Evolutionary conservation across 2,329 filamentous ascomycete genomes (phyloP).

Genomic region (Cryphonectria parasitica): DNA sequence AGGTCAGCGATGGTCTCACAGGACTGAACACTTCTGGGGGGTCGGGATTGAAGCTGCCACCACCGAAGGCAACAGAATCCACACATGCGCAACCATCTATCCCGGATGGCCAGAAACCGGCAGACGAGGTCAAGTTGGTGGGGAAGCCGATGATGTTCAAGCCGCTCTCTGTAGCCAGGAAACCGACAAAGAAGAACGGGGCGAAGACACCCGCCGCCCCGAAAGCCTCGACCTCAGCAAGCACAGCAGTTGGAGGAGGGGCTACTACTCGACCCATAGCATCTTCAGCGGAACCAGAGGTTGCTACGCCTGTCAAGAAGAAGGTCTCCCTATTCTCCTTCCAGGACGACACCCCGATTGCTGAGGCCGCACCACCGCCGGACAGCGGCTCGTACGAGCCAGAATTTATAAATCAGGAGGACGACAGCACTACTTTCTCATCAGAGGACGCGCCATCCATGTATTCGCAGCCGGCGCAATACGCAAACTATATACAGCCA

Average conservation of each 20-base stretch:
- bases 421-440: slow-evolving; percentile 41
- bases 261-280: slow-evolving; percentile 8
- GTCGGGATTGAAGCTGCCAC: slow-evolving; percentile 41
- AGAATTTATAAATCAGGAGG: slow-evolving; percentile 32
- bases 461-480: slow-evolving; percentile 13
- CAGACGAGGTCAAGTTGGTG: slow-evolving; percentile 68
- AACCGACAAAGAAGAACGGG: slow-evolving; percentile 67
- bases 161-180: slow-evolving; percentile 82
- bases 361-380: slow-evolving; percentile 32
- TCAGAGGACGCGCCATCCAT: slow-evolving; percentile 31
- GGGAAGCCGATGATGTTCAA: slow-evolving; percentile 87
- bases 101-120: slow-evolving; percentile 59
- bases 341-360: slow-evolving; percentile 44
- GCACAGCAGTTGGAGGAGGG: slow-evolving; percentile 27
- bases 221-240: slow-evolving; percentile 25
- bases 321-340: slow-evolving; percentile 75
- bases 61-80: slow-evolving; percentile 41
- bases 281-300: slow-evolving; percentile 28
- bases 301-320: slow-evolving; percentile 41
- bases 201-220: slow-evolving; percentile 29
- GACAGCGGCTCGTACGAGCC: slow-evolving; percentile 42
- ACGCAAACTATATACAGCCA: slow-evolving; percentile 27
- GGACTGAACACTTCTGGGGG: slow-evolving; percentile 18
- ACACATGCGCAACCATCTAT: slow-evolving; percentile 50
- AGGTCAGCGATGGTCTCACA: slow-evolving; percentile 33